These are phyloP conservation scores for Tulasnella sp. DNA, from an alignment of 768 basidiomycete species.

Conservation along the genomic window DNA sequence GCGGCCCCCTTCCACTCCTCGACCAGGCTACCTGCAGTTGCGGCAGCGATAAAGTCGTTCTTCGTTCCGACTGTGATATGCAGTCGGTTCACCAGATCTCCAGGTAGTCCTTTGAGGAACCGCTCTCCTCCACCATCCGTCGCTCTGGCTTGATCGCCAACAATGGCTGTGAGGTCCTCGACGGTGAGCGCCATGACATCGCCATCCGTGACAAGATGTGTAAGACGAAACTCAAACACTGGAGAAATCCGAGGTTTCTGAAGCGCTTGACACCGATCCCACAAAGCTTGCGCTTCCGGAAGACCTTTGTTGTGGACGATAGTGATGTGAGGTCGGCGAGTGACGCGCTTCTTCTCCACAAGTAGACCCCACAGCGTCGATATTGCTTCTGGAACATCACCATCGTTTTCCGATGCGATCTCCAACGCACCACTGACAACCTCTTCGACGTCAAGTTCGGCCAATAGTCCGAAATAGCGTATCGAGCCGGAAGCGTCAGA, in stretches of 20 bases:
- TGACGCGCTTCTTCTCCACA: conserved; percentile 37
- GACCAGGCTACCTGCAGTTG: conserved; percentile 64
- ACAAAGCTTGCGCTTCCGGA: conserved; percentile 31
- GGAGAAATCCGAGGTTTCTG: conserved; percentile 32
- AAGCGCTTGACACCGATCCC: conserved; percentile 45
- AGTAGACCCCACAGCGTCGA: conserved; percentile 41
- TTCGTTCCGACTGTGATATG: conserved; percentile 85
- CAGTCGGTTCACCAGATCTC: conserved; percentile 40
- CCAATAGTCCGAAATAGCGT: conserved; percentile 71
- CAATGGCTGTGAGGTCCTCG: conserved; percentile 40
- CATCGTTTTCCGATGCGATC: conserved; percentile 16
- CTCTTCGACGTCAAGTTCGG: conserved; percentile 53
- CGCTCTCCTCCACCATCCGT: conserved; percentile 33
- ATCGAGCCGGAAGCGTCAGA: conserved; percentile 25
- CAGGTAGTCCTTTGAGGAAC: conserved; percentile 40
- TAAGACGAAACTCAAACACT: conserved; percentile 50
- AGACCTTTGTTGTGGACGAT: conserved; percentile 60
- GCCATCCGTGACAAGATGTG: conserved; percentile 60
- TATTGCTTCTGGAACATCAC: conserved; percentile 28
- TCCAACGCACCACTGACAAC: conserved; percentile 38
- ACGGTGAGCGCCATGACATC: conserved; percentile 74
- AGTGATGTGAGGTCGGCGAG: conserved; percentile 69
- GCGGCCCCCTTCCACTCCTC: conserved; percentile 36
- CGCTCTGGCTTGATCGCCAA: conserved; percentile 19
- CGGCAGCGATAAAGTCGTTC: conserved; percentile 39